Percentiles rank a stretch among this genome's conserved stretches.
Evolutionary conservation across 1,284 basidiomycete species (phyloP).

Genomic region (Ustilago shanxiensis): DNA sequence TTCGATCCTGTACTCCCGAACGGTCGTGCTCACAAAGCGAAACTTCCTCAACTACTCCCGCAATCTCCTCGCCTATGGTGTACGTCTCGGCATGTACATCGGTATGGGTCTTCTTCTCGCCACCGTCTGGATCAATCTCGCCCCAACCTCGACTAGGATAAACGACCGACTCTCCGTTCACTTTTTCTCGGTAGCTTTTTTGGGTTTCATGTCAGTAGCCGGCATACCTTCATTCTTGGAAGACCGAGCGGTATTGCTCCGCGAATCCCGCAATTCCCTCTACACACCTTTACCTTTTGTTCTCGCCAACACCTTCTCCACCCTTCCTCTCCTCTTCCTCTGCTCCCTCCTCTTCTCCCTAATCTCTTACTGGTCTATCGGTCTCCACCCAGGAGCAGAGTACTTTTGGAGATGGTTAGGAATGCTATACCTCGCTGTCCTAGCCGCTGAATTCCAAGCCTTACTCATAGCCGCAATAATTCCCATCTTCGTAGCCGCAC

Average conservation of each 20-base stretch:
- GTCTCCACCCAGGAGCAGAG: conserved; percentile 73
- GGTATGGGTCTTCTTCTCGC: conserved; percentile 71
- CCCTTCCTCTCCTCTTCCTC: conserved; percentile 70
- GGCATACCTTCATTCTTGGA: conserved; percentile 71
- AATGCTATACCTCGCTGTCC: conserved; percentile 75
- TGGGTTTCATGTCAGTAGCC: conserved; percentile 74
- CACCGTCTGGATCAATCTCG: conserved; percentile 76
- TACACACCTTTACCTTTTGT: conserved; percentile 64
- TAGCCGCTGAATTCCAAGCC: conserved; percentile 76
- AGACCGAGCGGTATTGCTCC: conserved; percentile 70
- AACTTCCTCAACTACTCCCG: conserved; percentile 60
- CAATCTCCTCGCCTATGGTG: conserved; percentile 77
- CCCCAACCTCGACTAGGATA: conserved; percentile 69
- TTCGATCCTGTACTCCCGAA: conserved; percentile 6
- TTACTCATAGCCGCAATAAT: conserved; percentile 74
- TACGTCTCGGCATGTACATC: conserved; percentile 76
- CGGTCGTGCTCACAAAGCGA: conserved; percentile 31
- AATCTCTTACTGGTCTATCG: conserved; percentile 71
- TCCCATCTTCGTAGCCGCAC: conserved; percentile 77
- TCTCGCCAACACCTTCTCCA: conserved; percentile 67
- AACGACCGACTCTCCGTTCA: conserved; percentile 67
- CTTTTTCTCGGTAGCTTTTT: conserved; percentile 74
- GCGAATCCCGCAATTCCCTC: conserved; percentile 70
- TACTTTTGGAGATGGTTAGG: conserved; percentile 75
- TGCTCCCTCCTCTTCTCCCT: conserved; percentile 65